Base-by-base conservation (phyloP, 2,329 filamentous ascomycete species). In the Bimuria novae-zelandiae region DNA sequence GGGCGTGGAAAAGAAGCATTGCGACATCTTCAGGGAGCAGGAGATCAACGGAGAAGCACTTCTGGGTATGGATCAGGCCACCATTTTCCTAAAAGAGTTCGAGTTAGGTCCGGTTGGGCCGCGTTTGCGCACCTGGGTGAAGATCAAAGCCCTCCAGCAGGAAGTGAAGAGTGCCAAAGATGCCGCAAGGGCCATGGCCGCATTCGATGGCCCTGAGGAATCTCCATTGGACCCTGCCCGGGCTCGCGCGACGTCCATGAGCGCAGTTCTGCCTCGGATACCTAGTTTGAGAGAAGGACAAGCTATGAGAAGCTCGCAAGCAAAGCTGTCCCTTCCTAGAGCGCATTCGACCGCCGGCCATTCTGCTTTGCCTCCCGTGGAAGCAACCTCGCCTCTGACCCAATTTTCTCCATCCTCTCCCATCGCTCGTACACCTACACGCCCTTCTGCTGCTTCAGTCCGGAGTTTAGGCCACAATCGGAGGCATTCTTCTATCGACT, bases 31-130 rank as follows among this genome's bases (percentile, higher is more conserved):
- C 67, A 82, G 88, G 62, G 92, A 97, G 67, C 93, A 99, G 74
- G 94, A 99, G 72, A 97, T 99, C 52, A 88, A 89, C 2, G 94
- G 94, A 43, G 92, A 97, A 65, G 93, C 97, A 3, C 77, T 99
- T 33, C 77, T 99, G 47, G 90, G 90, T 48, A 96, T 97, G 90
- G 92, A 97, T 65, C 93, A 97, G 76, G 90, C 90, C 52, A 95
- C 94, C 33, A 81, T 97, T 14, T 96, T 97, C 71, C 88, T 97
- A 78, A 96, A 96, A 70, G 92, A 94, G 41, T 96, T 97, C 64
- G 90, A 97, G 62, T 81, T 97, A 61, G 93, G 93, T 16, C 90
- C 92, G 3, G 92, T 97, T 62, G 93, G 93, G 7, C 84, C 90
- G 52, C 84, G 93, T 56, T 77, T 97, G 56, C 95, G 95, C 73